A percentile compares a stretch with the other conserved stretches of the same genome.
Conservation (phyloP, 1,139 yeast genomes). For the Hyphopichia fennica region DNA sequence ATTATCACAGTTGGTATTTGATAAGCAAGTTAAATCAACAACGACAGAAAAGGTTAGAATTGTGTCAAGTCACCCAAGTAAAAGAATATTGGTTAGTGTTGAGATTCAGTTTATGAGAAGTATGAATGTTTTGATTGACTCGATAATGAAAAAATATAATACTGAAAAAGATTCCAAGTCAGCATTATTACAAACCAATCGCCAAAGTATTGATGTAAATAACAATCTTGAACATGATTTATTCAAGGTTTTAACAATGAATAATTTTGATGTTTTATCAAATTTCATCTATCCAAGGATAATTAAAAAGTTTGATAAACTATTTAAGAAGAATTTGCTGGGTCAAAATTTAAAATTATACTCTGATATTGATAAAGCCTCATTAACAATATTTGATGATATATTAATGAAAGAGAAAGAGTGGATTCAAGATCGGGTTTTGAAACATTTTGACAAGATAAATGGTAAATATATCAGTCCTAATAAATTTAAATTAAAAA, state of each 20-base stretch:
- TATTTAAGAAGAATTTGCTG: slow-evolving; percentile 38
- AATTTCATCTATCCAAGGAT: slow-evolving; percentile 34
- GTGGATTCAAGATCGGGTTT: slow-evolving; percentile 31
- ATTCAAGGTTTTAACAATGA: slow-evolving; percentile 46
- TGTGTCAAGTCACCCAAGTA: slow-evolving; percentile 40
- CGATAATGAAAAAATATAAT: slow-evolving; percentile 43
- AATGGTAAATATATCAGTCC: slow-evolving; percentile 5
- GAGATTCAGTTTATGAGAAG: slow-evolving; percentile 52
- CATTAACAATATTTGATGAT: slow-evolving; percentile 43
- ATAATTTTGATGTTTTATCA: slow-evolving; percentile 42
- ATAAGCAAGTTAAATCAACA: slow-evolving; percentile 15
- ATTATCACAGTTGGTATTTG: slow-evolving; percentile 27
- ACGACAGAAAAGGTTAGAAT: slow-evolving; percentile 19
- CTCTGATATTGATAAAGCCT: slow-evolving; percentile 46
- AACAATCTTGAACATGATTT: slow-evolving; percentile 24
- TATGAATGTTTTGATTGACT: slow-evolving; percentile 42
- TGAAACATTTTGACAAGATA: slow-evolving; percentile 25
- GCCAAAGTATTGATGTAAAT: slow-evolving; percentile 8
- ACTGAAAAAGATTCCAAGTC: slow-evolving; percentile 25
- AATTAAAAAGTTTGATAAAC: slow-evolving; percentile 32
- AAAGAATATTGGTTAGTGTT: slow-evolving; percentile 40
- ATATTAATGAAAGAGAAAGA: slow-evolving; percentile 38
- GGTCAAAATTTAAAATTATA: slow-evolving; percentile 42
- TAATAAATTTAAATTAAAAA: slow-evolving; percentile 13
- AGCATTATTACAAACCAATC: slow-evolving; percentile 1